Evolutionary conservation across 1,284 basidiomycete genomes (phyloP), one percentile per base, ranked within the genome.

Genomic region (Rhodotorula sp.): DNA sequence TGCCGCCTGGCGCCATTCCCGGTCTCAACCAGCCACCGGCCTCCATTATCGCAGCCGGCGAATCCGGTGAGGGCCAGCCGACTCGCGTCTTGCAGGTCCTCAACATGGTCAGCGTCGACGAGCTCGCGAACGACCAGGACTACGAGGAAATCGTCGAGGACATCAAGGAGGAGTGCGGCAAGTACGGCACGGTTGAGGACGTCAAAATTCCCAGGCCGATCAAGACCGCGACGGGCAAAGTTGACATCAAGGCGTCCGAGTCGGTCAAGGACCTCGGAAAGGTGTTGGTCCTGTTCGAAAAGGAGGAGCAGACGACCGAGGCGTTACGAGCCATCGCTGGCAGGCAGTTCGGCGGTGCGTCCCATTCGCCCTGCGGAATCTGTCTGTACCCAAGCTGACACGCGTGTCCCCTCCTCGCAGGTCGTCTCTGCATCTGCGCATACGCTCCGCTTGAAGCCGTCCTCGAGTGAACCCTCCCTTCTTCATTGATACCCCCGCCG

Each of bases 71-170:
- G 9, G 79, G 76, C 19, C 76, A 79, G 59, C 82, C 82, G 11
- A 84, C 85, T 22, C 88, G 90, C 54, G 94, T 95, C 79, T 86
- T 99, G 79, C 89, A 97, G 78, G 91, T 99, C 89, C 84, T 99
- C 78, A 99, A 99, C 85, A 99, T 99, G 96, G 94, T 99, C 73
- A 92, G 91, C 0, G 82, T 91, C 4, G 95, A 99, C 66, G 95
- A 99, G 79, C 86, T 99, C 64, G 82, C 86, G 34, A 89, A 94
- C 78, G 95, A 98, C 80, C 84, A 89, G 71, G 95, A 99, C 78
- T 99, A 96, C 79, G 86, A 86, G 27, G 95, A 99, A 76, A 88
- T 99, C 66, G 87, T 92, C 73, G 93, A 96, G 78, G 95, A 99
- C 80, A 88, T 99, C 78, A 90, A 90, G 76, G 91, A 95, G 73